These are phyloP conservation scores for Kwoniella mangroviensis DNA, from an alignment of 768 basidiomycete species.

Conservation along the genomic window DNA sequence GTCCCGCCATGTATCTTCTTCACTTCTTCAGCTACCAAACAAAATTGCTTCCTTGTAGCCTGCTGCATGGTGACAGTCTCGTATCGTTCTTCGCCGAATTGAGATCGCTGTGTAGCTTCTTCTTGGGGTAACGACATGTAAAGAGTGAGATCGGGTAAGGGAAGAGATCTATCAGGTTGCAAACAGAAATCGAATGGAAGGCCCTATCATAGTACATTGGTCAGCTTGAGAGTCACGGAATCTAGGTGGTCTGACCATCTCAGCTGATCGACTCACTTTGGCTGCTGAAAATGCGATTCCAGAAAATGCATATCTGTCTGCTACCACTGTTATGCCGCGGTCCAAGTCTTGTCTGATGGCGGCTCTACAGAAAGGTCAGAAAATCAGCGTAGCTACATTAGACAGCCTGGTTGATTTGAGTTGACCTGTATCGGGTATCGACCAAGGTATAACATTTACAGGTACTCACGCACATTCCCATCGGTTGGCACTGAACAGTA, in stretches of 20 bases:
- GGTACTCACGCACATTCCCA: slow-evolving; percentile 84
- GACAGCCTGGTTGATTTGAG: neutral
- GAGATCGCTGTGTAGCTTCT: slow-evolving; percentile 70
- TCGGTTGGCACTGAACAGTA: slow-evolving; percentile 93
- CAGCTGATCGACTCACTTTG: slow-evolving; percentile 55
- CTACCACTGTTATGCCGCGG: slow-evolving; percentile 74
- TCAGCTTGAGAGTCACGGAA: neutral
- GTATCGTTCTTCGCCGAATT: slow-evolving; percentile 85
- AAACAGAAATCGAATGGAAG: slow-evolving; percentile 83
- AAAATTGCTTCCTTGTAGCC: slow-evolving; percentile 45
- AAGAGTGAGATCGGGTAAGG: slow-evolving; percentile 82
- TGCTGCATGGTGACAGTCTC: slow-evolving; percentile 61
- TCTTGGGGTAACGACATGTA: slow-evolving; percentile 83
- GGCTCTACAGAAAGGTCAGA: slow-evolving; percentile 2
- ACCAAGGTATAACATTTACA: neutral
- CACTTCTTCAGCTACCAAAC: slow-evolving; percentile 41
- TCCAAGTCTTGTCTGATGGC: slow-evolving; percentile 66
- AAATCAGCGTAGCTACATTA: neutral
- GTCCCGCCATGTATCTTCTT: slow-evolving; percentile 34
- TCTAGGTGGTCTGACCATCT: neutral
- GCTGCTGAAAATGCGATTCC: slow-evolving; percentile 79
- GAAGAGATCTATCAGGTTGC: slow-evolving; percentile 82
- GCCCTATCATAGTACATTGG: slow-evolving; percentile 48
- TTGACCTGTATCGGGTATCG: neutral
- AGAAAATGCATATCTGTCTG: slow-evolving; percentile 95